Evolutionary conservation across 768 basidiomycete genomes (phyloP), one percentile per base, ranked within the genome.

Genomic region (Mycena haematopus): DNA sequence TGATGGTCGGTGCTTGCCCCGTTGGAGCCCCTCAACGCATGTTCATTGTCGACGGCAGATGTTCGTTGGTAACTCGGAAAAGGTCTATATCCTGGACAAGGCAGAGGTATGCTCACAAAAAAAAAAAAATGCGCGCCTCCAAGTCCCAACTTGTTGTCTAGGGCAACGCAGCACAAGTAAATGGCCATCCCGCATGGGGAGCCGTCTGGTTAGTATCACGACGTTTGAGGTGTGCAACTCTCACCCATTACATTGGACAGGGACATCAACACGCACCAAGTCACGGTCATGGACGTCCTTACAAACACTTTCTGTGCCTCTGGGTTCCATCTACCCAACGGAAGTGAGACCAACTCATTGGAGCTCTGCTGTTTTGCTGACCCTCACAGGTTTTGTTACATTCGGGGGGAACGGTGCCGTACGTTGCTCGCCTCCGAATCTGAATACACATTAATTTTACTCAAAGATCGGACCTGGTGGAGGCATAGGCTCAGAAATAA

Each of bases 61-160:
- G 85, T 93, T 95, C 73, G 76, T 95, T 54, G 93, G 91, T 33
- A 91, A 89, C 65, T 78, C 83, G 8, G 79, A 92, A 67, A 92
- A 87, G 73, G 90, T 96, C 35, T 96, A 95, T 76, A 90, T 95
- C 22, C 77, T 95, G n/a, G 95, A 97, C 80, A 97, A 97, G 78
- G 86, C 88, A 2, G 92, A 95, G 71, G 86, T 85, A 33, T 15
- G 35, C 21, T 25, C n/a, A n/a, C n/a, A n/a, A n/a, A n/a, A n/a
- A n/a, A n/a, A n/a, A n/a, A n/a, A n/a, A n/a, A n/a, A 21, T 15
- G 17, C 3, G 6, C 11, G 2, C 6, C 7, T 6, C 22, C 5
- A 22, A 51, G 13, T 31, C 3, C 22, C 35, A 31, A 49, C 25
- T 49, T 49, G 53, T 49, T 45, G 1, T 44, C 10, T 42, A 62